A percentile compares a stretch with the other conserved stretches of the same genome.
Conservation (phyloP, 306 rosid species). For the Prunus dulcis region DNA sequence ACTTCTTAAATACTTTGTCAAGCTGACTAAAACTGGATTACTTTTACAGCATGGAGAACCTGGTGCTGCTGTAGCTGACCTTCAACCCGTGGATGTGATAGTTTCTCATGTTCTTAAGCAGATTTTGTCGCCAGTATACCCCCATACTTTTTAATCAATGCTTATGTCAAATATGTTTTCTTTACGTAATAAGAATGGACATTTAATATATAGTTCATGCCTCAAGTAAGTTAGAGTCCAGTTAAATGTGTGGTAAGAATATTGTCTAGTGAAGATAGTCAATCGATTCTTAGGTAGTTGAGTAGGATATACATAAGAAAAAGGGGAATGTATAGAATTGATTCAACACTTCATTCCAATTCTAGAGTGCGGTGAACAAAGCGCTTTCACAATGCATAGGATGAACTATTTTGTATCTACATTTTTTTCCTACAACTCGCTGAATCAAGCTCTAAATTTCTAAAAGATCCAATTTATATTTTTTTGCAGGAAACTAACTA, state of each 20-base stretch:
- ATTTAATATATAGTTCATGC: too few relatives aligned
- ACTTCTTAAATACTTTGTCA: conserved; percentile 7
- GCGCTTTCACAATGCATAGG: background rate
- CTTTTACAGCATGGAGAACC: conserved; percentile 89
- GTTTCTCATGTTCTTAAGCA: conserved; percentile 81
- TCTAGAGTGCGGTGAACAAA: background rate
- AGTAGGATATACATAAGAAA: background rate
- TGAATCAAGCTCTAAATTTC: background rate
- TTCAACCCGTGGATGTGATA: conserved; percentile 84
- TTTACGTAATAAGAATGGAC: background rate
- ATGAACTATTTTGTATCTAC: background rate
- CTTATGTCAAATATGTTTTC: background rate
- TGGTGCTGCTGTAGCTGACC: conserved; percentile 79
- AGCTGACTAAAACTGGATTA: conserved; percentile 29
- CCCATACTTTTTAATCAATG: conserved; percentile 17
- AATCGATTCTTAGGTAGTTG: background rate
- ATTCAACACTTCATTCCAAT: background rate
- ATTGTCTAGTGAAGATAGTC: background rate
- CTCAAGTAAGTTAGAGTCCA: background rate
- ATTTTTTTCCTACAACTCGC: background rate
- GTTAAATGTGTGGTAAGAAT: background rate
- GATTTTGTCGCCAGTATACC: conserved; percentile 75
- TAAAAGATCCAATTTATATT: conserved; percentile 12
- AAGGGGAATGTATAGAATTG: background rate
- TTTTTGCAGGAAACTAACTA: conserved; percentile 75